These are phyloP conservation scores for Malassezia obtusa DNA, from an alignment of 1,284 basidiomycete species.

Conservation along the genomic window DNA sequence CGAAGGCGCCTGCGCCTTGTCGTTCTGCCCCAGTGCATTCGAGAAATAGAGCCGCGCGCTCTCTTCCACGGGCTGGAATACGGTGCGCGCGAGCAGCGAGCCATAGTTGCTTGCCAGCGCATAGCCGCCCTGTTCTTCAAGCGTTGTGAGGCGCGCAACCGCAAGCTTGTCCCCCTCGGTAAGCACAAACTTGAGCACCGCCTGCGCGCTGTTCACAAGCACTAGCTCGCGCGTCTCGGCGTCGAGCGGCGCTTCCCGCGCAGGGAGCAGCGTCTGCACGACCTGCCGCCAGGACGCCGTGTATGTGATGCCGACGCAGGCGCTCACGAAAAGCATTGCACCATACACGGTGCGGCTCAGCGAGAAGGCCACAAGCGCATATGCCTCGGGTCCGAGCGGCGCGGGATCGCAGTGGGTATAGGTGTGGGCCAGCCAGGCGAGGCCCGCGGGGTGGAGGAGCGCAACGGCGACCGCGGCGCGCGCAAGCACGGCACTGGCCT, in stretches of 20 bases:
- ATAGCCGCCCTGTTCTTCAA: constrained; percentile 45
- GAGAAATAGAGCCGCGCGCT: constrained; percentile 30
- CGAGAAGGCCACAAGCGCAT: constrained; percentile 33
- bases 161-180: constrained; percentile 86
- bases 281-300: background rate
- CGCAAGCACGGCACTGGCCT: constrained; percentile 28
- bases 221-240: constrained; percentile 51
- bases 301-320: background rate
- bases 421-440: background rate
- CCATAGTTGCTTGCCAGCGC: constrained; percentile 45
- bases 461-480: constrained; percentile 28
- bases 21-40: background rate
- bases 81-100: constrained; percentile 35
- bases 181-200: constrained; percentile 80
- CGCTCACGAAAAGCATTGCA: background rate
- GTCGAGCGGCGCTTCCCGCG: background rate
- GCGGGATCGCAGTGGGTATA: background rate
- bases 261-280: background rate
- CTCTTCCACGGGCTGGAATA: constrained; percentile 46
- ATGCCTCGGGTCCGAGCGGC: background rate
- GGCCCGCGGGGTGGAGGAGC: constrained; percentile 7
- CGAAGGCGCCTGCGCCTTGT: background rate
- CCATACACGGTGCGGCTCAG: constrained; percentile 35
- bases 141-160: constrained; percentile 28
- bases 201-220: constrained; percentile 71